Evolutionary conservation across 768 basidiomycete species (phyloP).

Genomic region (Xanthoconium stramineum): DNA sequence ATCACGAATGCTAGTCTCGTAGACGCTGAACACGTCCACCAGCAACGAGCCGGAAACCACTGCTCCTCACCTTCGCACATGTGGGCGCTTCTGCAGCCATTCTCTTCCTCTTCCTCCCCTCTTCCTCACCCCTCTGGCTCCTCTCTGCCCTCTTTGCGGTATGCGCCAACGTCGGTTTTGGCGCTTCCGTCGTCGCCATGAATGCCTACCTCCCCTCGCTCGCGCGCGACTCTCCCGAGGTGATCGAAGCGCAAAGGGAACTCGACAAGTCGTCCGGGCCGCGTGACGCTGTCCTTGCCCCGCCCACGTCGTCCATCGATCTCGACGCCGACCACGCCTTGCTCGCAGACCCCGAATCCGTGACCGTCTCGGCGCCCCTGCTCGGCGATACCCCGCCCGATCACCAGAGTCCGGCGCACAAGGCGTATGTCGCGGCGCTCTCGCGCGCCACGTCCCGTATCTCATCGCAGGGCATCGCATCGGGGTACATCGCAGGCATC

Average conservation of each 20-base stretch:
- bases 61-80: constrained; percentile 73
- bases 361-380: constrained; percentile 36
- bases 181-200: constrained; percentile 82
- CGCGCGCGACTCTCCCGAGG: constrained; percentile 63
- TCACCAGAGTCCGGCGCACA: constrained; percentile 22
- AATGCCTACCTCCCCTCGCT: constrained; percentile 84
- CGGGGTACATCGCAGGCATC: constrained; percentile 86
- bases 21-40: constrained; percentile 22
- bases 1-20: too few species aligned
- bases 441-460: constrained; percentile 78
- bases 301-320: constrained; percentile 11
- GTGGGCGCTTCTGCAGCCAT: constrained; percentile 67
- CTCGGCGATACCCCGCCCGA: constrained; percentile 8
- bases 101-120: constrained; percentile 70
- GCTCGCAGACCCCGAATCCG: constrained; percentile 19
- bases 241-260: constrained; percentile 39
- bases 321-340: constrained; percentile 6
- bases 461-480: constrained; percentile 80
- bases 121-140: constrained; percentile 67
- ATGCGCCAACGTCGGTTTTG: constrained; percentile 81
- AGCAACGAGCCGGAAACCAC: constrained; percentile 69
- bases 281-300: not conserved
- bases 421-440: constrained; percentile 53
- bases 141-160: constrained; percentile 68
- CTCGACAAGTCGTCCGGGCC: constrained; percentile 10